Evolutionary conservation across 2,329 filamentous ascomycete genomes (phyloP).

Genomic region (Trichophaea hybrida): DNA sequence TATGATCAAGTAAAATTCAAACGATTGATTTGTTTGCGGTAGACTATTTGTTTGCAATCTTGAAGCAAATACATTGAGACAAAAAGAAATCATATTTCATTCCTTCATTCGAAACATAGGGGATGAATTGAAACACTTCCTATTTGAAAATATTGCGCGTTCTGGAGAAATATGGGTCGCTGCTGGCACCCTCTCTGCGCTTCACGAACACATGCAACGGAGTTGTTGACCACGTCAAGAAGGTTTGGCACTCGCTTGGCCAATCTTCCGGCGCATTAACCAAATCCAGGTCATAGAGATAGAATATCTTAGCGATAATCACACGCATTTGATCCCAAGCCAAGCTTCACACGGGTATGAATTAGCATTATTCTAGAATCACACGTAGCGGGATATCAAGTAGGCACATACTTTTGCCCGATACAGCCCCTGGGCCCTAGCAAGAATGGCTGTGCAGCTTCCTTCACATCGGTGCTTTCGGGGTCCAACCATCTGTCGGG

Average conservation of each 20-base stretch:
- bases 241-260: conserved; percentile 28
- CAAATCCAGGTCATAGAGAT: conserved; percentile 31
- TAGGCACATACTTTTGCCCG: not conserved
- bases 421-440: conserved; percentile 29
- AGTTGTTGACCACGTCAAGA: conserved; percentile 32
- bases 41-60: too few species aligned
- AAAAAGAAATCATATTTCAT: too few species aligned
- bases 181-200: not conserved
- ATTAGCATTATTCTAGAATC: not conserved
- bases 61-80: too few species aligned
- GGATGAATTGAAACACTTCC: too few species aligned
- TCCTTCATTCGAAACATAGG: too few species aligned
- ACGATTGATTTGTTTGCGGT: too few species aligned
- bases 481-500: conserved; percentile 20
- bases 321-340: conserved; percentile 32
- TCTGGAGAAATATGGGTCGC: not conserved
- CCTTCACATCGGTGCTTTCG: conserved; percentile 25
- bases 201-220: conserved; percentile 24
- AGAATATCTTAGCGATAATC: conserved; percentile 32
- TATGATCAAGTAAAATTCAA: too few species aligned
- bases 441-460: conserved; percentile 30
- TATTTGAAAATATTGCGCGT: not conserved
- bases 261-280: conserved; percentile 31
- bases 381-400: too few species aligned
- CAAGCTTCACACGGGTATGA: conserved; percentile 20